These are phyloP conservation scores for Rhodamnia rubescens DNA, from an alignment of 345 rosid species.

Conservation along the genomic window DNA sequence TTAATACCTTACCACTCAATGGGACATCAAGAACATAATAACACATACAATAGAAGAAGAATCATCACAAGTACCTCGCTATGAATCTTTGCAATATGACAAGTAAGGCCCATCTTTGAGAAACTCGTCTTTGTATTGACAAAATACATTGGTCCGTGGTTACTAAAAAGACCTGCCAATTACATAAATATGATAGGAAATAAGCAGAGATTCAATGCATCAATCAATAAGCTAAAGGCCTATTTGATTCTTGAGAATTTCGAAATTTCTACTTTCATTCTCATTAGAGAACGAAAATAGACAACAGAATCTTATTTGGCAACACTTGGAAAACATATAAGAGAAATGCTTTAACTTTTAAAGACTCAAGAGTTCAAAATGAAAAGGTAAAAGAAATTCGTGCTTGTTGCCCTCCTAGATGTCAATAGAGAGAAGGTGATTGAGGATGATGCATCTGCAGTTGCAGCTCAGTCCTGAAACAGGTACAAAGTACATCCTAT, in stretches of 20 bases:
- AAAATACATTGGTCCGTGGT: constrained; percentile 95
- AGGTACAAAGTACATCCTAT: not conserved
- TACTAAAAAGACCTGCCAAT: constrained; percentile 89
- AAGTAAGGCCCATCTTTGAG: constrained; percentile 85
- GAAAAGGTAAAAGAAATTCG: not conserved
- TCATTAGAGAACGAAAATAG: not conserved
- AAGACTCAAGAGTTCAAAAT: not conserved
- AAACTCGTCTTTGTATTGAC: constrained; percentile 69
- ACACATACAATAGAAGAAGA: not conserved
- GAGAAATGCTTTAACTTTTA: not conserved
- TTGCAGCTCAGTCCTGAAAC: not conserved
- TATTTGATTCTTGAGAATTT: not conserved
- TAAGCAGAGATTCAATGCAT: not conserved
- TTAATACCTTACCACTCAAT: constrained; percentile 12
- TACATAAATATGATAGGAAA: not conserved
- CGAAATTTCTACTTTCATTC: not conserved
- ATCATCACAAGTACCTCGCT: constrained; percentile 53
- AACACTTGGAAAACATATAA: not conserved
- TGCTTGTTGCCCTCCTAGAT: not conserved
- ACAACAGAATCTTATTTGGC: not conserved
- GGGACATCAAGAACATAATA: not conserved
- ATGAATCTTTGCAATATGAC: constrained; percentile 98
- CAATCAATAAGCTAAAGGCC: not conserved
- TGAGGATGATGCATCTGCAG: not conserved
- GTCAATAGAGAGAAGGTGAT: not conserved